Conservation (phyloP, 495 filamentous ascomycete species). For the Tuber umbilicatum region DNA sequence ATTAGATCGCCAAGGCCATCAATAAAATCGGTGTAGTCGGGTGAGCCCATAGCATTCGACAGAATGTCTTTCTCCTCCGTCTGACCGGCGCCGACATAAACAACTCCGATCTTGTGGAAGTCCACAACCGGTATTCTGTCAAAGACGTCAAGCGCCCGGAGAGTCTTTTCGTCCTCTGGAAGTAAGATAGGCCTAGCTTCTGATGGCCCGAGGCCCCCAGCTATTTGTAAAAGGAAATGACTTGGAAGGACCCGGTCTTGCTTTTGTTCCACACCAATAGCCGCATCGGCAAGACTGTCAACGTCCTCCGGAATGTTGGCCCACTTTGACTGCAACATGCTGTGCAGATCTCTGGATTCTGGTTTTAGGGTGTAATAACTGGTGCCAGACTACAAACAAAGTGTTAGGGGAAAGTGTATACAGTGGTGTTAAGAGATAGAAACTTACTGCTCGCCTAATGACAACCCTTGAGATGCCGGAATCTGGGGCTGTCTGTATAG, state of each 20-base stretch:
- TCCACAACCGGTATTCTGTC: conserved; percentile 88
- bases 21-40: conserved; percentile 79
- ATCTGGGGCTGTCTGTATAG: conserved; percentile 68
- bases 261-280: conserved; percentile 13
- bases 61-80: conserved; percentile 74
- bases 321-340: conserved; percentile 29
- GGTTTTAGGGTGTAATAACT: conserved; percentile 40
- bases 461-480: conserved; percentile 53
- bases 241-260: conserved; percentile 60
- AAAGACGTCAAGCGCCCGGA: conserved; percentile 68
- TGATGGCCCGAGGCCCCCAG: conserved; percentile 59
- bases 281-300: conserved; percentile 4
- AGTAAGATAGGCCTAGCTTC: conserved; percentile 68
- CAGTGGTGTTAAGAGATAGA: neutral
- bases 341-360: conserved; percentile 31
- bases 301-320: conserved; percentile 20
- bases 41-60: conserved; percentile 70
- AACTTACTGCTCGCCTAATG: conserved; percentile 39
- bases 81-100: conserved; percentile 83
- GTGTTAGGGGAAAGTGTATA: neutral
- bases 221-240: conserved; percentile 74
- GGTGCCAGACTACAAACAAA: conserved; percentile 32
- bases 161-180: conserved; percentile 72
- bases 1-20: conserved; percentile 72
- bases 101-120: conserved; percentile 87